Evolutionary conservation across 1,284 basidiomycete genomes (phyloP), one percentile per base, ranked within the genome.

Genomic region (Trichosporon coremiiforme): DNA sequence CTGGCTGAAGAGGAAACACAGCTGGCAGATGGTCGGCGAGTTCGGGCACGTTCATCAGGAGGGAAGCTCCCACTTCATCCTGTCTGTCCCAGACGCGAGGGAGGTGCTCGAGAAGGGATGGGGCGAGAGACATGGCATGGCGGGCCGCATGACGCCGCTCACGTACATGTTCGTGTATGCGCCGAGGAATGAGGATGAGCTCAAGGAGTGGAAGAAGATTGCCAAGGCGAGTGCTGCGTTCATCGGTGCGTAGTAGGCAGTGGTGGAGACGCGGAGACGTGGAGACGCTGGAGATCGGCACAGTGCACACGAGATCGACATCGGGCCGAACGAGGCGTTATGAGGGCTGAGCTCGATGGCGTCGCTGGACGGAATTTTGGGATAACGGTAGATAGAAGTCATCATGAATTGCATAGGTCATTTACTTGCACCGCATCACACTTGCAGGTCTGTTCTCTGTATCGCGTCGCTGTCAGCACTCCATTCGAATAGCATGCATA

Each of bases 121-220:
- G 65, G 65, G 50, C 9, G 50, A 38, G 50, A 50, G 65, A 1
- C 65, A 66, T 50, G 31, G 31, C 31, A 50, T 66, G 31, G 33
- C 29, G 35, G 65, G 65, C 33, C 13, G 20, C 50, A 66, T 55
- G 65, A 29, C 50, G 65, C 65, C 65, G 6, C 33, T 66, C 31
- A 36, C 65, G 65, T 66, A 66, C 35, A 53, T 66, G 31, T 22
- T 66, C n/a, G 33, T 66, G 12, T 66, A 66, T 20, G 31, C 65
- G 33, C 65, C 65, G 29, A 31, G 65, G 10, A 22, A 66, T 50
- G 35, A 66, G 31, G 50, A 36, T 29, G 65, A 66, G 50, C n/a
- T 66, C 10, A 25, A 55, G 33, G 65, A 36, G 65, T 66, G 65
- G 65, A 66, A 55, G 65, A 55, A 36, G 47, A 55, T 66, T 25